Conservation (phyloP, 371 early-diverging fungal genomes). For the Mortierella sp. region DNA sequence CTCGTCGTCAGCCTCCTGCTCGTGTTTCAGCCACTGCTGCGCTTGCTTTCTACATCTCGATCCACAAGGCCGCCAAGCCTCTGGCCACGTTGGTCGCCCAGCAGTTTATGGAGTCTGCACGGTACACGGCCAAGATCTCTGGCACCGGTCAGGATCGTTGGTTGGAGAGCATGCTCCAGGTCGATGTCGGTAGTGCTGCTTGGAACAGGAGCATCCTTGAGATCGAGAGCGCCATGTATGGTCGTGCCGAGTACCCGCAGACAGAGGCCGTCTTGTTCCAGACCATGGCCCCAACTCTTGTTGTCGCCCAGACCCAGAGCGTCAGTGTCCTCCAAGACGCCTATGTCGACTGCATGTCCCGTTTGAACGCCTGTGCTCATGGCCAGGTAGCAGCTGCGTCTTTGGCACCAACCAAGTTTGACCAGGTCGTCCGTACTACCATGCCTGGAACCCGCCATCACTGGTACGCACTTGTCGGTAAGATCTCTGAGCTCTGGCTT, state of each 20-base stretch:
- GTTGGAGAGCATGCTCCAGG: constrained; percentile 56
- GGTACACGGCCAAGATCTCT: constrained; percentile 50
- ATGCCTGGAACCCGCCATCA: constrained; percentile 55
- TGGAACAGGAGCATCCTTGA: constrained; percentile 52
- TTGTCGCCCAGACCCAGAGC: constrained; percentile 53
- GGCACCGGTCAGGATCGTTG: constrained; percentile 47
- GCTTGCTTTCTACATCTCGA: constrained; percentile 48
- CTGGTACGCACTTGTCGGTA: constrained; percentile 57
- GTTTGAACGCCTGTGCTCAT: constrained; percentile 29
- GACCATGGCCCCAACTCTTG: constrained; percentile 54
- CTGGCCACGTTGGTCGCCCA: constrained; percentile 54
- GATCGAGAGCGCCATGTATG: constrained; percentile 53
- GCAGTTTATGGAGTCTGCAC: constrained; percentile 57
- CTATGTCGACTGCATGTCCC: constrained; percentile 47
- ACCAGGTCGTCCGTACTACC: constrained; percentile 44
- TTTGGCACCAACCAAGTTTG: constrained; percentile 28
- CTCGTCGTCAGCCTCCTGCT: constrained; percentile 54
- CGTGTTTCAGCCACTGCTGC: constrained; percentile 57
- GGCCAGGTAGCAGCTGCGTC: constrained; percentile 1
- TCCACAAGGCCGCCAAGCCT: constrained; percentile 47
- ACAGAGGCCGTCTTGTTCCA: constrained; percentile 44
- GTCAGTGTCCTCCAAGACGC: constrained; percentile 46
- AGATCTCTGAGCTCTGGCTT: constrained; percentile 57
- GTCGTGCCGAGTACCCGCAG: constrained; percentile 46
- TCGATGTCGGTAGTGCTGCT: constrained; percentile 52